Base-by-base conservation (phyloP, 2,329 filamentous ascomycete genomes). In the Pestalotiopsis sp. region DNA sequence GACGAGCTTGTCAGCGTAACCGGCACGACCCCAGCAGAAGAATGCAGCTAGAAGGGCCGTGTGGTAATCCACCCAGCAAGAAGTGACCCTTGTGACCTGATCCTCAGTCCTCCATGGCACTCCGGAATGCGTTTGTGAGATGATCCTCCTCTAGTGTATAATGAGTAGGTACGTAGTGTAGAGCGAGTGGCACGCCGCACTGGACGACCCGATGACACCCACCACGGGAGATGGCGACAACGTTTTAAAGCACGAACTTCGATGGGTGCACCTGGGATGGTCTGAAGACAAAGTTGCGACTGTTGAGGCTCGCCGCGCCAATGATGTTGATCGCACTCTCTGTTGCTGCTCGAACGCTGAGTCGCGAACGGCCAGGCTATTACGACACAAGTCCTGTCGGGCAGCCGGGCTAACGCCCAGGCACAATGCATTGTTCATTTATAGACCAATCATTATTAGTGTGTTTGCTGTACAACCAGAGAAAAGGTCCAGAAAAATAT, bases 31-130 rank as follows among this genome's bases (percentile, higher is more conserved):
- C 63, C 49, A 57, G 63, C 63, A 57, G 23, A 23, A 56, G 63
- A 66, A 66, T 58, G 63, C 63, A 58, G 17, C 41, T 38, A 66
- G 63, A 66, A 66, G 63, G 63, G 63, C 63, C 63, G 63, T 66
- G 63, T 66, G 63, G 45, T 57, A 36, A 57, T 57, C 63, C 49
- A 66, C 63, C 63, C 41, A 36, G 31, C 41, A 56, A 45, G 13
- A 41, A 23, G 31, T 14, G 45, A 56, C 52, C 63, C 63, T 40
- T 66, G 63, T 58, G 41, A 57, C 27, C 59, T 62, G 59, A 62
- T 62, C 59, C 36, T 62, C 31, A 36, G 31, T 36, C n/a, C 31
- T 38, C 59, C 45, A 52, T 52, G 45, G 45, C 20, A 17, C 45
- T 52, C 45, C 45, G 20, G 45, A 52, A 52, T 52, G 45, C 45